These are phyloP conservation scores for Metschnikowia hibisci DNA, from an alignment of 805 yeast genomes.

Conservation along the genomic window DNA sequence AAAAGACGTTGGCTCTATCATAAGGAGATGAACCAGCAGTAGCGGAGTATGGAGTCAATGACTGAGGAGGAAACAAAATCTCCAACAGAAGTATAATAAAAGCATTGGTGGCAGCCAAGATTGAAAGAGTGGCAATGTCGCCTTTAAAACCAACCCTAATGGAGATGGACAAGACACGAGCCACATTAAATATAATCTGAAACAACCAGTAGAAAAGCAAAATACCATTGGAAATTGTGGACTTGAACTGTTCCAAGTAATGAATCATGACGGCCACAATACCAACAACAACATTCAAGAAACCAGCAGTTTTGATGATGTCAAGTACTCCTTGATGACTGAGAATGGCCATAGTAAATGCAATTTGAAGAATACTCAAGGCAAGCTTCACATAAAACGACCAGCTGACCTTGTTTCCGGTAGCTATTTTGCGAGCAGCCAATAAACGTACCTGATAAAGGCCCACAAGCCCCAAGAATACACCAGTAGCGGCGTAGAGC, in stretches of 20 bases:
- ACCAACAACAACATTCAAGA: slow-evolving; percentile 38
- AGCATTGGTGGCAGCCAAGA: slow-evolving; percentile 36
- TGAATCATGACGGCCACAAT: slow-evolving; percentile 55
- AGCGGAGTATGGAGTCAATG: slow-evolving; percentile 9
- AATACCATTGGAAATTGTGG: slow-evolving; percentile 61
- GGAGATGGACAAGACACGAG: slow-evolving; percentile 40
- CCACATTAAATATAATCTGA: slow-evolving; percentile 43
- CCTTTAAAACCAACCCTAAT: slow-evolving; percentile 31
- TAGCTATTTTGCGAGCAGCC: slow-evolving; percentile 27
- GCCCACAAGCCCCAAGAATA: slow-evolving; percentile 44
- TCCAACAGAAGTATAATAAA: slow-evolving; percentile 44
- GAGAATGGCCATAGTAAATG: slow-evolving; percentile 27
- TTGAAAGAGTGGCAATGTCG: slow-evolving; percentile 22
- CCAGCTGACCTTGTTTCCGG: slow-evolving; percentile 33
- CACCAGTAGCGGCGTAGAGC: slow-evolving; percentile 38
- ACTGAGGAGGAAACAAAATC: slow-evolving; percentile 31
- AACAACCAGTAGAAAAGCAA: slow-evolving; percentile 76
- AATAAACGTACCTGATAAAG: slow-evolving; percentile 30
- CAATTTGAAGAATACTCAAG: slow-evolving; percentile 37
- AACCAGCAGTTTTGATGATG: slow-evolving; percentile 25
- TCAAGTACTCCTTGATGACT: slow-evolving; percentile 13
- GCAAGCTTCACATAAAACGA: slow-evolving; percentile 41
- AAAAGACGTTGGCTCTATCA: slow-evolving; percentile 51
- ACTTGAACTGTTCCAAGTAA: slow-evolving; percentile 67
- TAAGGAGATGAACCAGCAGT: slow-evolving; percentile 15